Conservation (phyloP, 371 early-diverging fungal species). For the Nematocida homosporus region DNA sequence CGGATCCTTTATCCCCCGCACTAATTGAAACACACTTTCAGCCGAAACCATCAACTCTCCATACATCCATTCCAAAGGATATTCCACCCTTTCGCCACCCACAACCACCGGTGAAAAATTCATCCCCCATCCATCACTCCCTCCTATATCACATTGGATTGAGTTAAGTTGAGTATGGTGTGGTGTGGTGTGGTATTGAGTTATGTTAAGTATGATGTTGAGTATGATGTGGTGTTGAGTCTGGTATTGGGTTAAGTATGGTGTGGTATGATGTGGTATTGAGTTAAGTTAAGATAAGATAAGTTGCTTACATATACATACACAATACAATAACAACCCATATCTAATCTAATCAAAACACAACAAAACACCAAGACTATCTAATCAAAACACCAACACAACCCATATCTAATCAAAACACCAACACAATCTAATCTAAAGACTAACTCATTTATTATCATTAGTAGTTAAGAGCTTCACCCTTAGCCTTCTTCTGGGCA, state of each 20-base stretch:
- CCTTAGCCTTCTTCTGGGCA: conserved; percentile 86
- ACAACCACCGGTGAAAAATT: conserved; percentile 15
- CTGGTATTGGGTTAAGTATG: too few species aligned
- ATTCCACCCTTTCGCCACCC: background rate
- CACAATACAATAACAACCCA: background rate
- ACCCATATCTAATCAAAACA: too few species aligned
- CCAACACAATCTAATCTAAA: background rate
- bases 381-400: too few species aligned
- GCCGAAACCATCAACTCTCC: conserved; percentile 57
- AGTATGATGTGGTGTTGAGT: too few species aligned
- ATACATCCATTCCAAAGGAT: conserved; percentile 14
- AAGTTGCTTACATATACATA: too few species aligned
- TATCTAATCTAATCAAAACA: background rate
- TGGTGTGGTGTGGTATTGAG: too few species aligned
- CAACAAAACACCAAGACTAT: background rate
- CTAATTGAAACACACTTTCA: conserved; percentile 72
- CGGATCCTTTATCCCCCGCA: conserved; percentile 92
- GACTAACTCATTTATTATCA: conserved; percentile 8
- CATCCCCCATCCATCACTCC: too few species aligned
- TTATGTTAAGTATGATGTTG: too few species aligned
- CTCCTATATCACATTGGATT: too few species aligned
- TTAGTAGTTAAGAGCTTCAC: conserved; percentile 68
- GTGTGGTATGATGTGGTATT: too few species aligned
- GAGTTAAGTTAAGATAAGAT: too few species aligned
- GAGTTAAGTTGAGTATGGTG: too few species aligned